Conservation (phyloP, 257 asterid genomes). For the Solanum bulbocastanum region DNA sequence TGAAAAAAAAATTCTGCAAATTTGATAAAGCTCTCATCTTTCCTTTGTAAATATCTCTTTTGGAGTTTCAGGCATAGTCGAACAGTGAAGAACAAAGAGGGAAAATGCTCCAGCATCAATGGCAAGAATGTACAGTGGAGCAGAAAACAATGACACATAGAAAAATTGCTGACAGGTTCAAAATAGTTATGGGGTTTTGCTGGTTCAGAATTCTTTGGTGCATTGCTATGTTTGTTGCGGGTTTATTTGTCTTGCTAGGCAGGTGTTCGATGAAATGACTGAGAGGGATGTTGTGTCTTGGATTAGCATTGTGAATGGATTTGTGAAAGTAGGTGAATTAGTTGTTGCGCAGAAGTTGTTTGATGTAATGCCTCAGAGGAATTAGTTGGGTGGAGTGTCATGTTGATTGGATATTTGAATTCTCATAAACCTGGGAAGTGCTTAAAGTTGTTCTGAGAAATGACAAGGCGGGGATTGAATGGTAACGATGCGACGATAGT, state of each 20-base stretch:
- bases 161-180: neutral
- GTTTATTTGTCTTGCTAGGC: conserved; percentile 21
- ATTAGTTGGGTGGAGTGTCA: conserved; percentile 52
- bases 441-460: conserved; percentile 50
- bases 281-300: conserved; percentile 46
- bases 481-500: conserved; percentile 36
- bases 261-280: conserved; percentile 38
- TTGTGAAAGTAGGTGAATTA: conserved; percentile 36
- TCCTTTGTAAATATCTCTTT: neutral
- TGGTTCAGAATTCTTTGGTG: conserved; percentile 48
- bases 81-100: neutral
- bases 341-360: conserved; percentile 42
- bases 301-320: conserved; percentile 40
- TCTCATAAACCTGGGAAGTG: conserved; percentile 30
- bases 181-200: conserved; percentile 18
- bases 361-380: conserved; percentile 41
- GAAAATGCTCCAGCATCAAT: neutral
- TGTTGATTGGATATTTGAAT: conserved; percentile 10
- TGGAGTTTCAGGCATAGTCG: neutral
- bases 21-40: neutral
- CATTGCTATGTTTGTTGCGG: conserved; percentile 5
- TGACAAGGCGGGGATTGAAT: conserved; percentile 22
- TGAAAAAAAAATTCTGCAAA: neutral
- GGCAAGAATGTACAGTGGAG: neutral
- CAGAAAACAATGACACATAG: neutral